phyloP scores from a whole-genome alignment of 768 basidiomycete genomes.

The Boletus reticulatus region DNA sequence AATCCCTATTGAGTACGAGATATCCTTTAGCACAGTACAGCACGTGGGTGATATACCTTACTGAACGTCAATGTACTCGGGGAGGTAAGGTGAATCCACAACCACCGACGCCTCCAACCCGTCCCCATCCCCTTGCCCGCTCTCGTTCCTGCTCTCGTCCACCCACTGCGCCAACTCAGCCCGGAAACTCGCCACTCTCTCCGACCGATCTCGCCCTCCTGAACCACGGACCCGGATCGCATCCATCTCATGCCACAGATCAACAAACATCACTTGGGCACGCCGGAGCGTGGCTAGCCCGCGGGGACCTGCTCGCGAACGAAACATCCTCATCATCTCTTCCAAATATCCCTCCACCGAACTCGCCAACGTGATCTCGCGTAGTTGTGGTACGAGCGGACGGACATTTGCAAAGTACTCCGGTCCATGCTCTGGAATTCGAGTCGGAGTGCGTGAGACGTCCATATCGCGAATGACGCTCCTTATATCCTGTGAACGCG shows the following conservation, averaged over 20 bases:
- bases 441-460: background rate
- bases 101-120: constrained; percentile 8
- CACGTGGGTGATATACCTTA: no score
- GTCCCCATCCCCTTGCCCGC: no score
- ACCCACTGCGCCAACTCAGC: background rate
- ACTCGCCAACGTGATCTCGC: constrained; percentile 16
- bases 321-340: constrained; percentile 4
- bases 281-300: constrained; percentile 6
- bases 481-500: constrained; percentile 14
- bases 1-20: no score
- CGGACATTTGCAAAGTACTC: background rate
- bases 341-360: constrained; percentile 10
- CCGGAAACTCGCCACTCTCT: background rate
- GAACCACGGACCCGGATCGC: background rate
- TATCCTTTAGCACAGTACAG: no score
- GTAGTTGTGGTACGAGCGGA: constrained; percentile 7
- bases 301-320: constrained; percentile 5
- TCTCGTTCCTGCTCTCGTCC: background rate
- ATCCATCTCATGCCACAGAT: constrained; percentile 4
- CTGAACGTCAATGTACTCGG: constrained; percentile 8
- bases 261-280: constrained; percentile 7
- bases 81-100: constrained; percentile 7
- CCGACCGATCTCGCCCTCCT: background rate
- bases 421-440: no score
- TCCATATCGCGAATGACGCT: constrained; percentile 7